A percentile compares a stretch with the other conserved stretches of the same genome.
These are phyloP conservation scores for Avena insularis DNA, from an alignment of 176 grass and related monocot genomes.

Conservation along the genomic window DNA sequence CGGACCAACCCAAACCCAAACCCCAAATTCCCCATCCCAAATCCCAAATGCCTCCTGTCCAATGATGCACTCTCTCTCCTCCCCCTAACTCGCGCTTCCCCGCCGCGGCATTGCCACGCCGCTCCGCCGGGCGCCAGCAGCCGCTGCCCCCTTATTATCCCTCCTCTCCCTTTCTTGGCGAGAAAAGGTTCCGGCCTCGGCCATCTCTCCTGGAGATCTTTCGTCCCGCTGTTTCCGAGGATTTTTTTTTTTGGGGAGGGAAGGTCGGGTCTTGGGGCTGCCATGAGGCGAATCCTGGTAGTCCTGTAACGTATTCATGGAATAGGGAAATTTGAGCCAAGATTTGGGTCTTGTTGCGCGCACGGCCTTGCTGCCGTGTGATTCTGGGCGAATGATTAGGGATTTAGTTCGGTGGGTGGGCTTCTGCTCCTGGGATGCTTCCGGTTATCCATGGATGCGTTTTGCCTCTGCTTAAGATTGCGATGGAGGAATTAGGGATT, in stretches of 20 bases:
- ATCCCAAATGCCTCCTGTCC: conserved; percentile 42
- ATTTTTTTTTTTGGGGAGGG: background rate
- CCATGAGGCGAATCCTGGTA: conserved; percentile 1
- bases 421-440: background rate
- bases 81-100: conserved; percentile 14
- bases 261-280: background rate
- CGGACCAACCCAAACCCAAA: conserved; percentile 49
- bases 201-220: conserved; percentile 2
- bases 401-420: conserved; percentile 19
- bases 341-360: conserved; percentile 24
- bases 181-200: background rate
- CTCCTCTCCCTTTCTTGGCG: background rate
- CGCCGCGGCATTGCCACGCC: conserved; percentile 28
- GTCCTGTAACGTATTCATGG: background rate
- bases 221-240: background rate
- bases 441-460: background rate
- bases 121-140: background rate
- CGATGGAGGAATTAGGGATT: background rate
- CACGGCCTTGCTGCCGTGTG: background rate
- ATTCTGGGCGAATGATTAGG: background rate
- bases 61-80: conserved; percentile 18
- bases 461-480: conserved; percentile 17
- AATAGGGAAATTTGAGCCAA: background rate
- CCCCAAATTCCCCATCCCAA: conserved; percentile 41
- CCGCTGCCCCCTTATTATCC: conserved; percentile 24